Evolutionary conservation across 768 basidiomycete genomes (phyloP), one percentile per base, ranked within the genome.

Genomic region (Cantharellus anzutake): DNA sequence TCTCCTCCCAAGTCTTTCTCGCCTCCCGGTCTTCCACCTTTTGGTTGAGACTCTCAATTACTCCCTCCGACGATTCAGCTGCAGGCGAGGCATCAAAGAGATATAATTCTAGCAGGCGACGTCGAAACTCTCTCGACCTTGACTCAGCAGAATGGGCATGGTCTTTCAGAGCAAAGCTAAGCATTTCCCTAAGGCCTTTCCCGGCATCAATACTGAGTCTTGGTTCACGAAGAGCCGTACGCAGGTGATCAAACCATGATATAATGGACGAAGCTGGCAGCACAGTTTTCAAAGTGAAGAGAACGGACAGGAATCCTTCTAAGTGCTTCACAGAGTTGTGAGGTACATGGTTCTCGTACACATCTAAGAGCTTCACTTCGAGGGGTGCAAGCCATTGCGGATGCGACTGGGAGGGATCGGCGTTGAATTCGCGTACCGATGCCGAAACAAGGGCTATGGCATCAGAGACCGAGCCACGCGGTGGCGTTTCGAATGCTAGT

Each of bases 221-320:
- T 42, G 85, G 81, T 67, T 87, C 82, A 55, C 84, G 81, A 59
- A 90, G 73, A 38, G 86, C 83, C 35, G 84, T 83, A 41, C 87
- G 81, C 2, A 90, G 73, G 41, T 84, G 75, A 67, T 90, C 86
- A 68, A 86, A 90, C 88, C 88, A 90, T 2, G 81, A 81, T 60
- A 87, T 82, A 59, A 88, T 73, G 35, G 83, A 84, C 3, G 74
- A 74, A 4, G 83, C 71, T 2, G 83, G 73, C 4, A 87, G 71
- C 38, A 84, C 73, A 7, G 81, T 76, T 5, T 73, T 72, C 37
- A 89, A 74, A 64, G 80, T 80, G 63, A 77, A 75, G 3, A 89
- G 74, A 16, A 85, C 75, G 35, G 77, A 74, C 5, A 90, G 74
- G 64, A 90, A 81, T 11, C 80, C 69, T 65, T 86, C 83, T 2